Conservation (phyloP, 116 monocot genomes). For the Papilionanthe hybrid region DNA sequence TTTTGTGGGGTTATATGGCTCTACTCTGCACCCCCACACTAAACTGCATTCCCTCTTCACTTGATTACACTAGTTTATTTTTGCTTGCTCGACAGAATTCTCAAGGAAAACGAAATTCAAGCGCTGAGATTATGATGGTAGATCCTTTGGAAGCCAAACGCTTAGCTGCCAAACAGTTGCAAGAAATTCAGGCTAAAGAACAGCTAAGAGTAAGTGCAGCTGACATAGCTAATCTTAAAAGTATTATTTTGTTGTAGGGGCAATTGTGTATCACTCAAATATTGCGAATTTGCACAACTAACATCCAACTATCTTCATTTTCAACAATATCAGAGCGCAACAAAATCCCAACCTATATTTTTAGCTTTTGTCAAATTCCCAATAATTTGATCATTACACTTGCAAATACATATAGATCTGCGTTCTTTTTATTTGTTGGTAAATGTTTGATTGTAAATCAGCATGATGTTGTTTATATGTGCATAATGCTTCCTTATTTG, state of each 20-base stretch:
- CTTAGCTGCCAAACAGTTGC: conserved; percentile 82
- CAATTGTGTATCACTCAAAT: too few species aligned
- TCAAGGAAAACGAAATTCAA: conserved; percentile 34
- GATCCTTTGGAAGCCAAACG: conserved; percentile 93
- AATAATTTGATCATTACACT: too few species aligned
- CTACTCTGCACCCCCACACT: too few species aligned
- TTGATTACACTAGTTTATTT: neutral
- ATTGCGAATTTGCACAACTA: neutral
- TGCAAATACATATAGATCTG: too few species aligned
- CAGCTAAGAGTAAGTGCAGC: conserved; percentile 54
- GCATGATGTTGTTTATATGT: too few species aligned
- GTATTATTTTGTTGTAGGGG: neutral
- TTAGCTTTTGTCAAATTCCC: neutral
- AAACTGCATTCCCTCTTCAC: too few species aligned
- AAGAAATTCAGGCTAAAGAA: conserved; percentile 72
- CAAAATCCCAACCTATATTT: neutral
- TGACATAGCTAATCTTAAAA: neutral
- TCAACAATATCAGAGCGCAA: neutral
- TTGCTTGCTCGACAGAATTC: conserved; percentile 28
- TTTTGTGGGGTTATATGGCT: too few species aligned
- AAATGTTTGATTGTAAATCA: too few species aligned
- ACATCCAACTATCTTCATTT: neutral
- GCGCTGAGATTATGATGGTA: conserved; percentile 62
- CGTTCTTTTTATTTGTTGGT: too few species aligned
- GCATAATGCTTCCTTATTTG: too few species aligned